Percentiles rank a stretch among this genome's conserved stretches.
phyloP scores from a whole-genome alignment of 805 yeast species.

The Cyberlindnera americana region DNA sequence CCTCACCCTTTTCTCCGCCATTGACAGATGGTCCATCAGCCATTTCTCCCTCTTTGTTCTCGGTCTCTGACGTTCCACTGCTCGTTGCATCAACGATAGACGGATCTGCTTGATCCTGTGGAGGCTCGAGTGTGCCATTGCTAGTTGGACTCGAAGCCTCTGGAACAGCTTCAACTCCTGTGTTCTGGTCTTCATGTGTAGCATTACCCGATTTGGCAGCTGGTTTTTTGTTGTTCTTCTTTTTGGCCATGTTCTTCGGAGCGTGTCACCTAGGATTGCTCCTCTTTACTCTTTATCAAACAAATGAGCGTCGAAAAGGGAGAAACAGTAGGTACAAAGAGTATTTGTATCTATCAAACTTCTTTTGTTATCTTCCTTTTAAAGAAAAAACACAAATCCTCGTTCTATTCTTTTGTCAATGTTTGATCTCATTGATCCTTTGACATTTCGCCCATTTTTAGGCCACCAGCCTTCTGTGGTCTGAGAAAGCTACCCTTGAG shows the following conservation, averaged over 20 bases:
- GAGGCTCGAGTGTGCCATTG: slow-evolving; percentile 9
- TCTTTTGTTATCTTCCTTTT: too few relatives aligned
- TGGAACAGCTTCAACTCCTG: slow-evolving; percentile 9
- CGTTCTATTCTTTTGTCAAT: too few relatives aligned
- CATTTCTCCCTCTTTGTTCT: slow-evolving; percentile 8
- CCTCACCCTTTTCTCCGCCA: slow-evolving; percentile 9
- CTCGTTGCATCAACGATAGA: slow-evolving; percentile 9
- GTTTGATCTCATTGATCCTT: too few relatives aligned
- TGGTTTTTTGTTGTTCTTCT: slow-evolving; percentile 21
- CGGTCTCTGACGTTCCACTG: slow-evolving; percentile 9
- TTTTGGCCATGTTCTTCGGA: slow-evolving; percentile 6
- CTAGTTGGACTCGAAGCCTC: slow-evolving; percentile 7
- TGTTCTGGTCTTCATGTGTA: background rate
- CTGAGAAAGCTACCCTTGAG: too few relatives aligned
- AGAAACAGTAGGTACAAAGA: too few relatives aligned
- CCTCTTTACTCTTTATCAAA: background rate
- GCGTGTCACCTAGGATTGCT: background rate
- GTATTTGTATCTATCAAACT: too few relatives aligned
- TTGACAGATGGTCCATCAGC: slow-evolving; percentile 4
- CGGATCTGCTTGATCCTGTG: slow-evolving; percentile 9
- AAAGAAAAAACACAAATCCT: too few relatives aligned
- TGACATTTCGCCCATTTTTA: too few relatives aligned
- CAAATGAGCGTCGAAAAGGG: background rate
- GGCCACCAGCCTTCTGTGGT: too few relatives aligned
- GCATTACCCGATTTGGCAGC: slow-evolving; percentile 3